These are phyloP conservation scores for Drechslerella dactyloides DNA, from an alignment of 2,329 filamentous ascomycete genomes.

Conservation along the genomic window DNA sequence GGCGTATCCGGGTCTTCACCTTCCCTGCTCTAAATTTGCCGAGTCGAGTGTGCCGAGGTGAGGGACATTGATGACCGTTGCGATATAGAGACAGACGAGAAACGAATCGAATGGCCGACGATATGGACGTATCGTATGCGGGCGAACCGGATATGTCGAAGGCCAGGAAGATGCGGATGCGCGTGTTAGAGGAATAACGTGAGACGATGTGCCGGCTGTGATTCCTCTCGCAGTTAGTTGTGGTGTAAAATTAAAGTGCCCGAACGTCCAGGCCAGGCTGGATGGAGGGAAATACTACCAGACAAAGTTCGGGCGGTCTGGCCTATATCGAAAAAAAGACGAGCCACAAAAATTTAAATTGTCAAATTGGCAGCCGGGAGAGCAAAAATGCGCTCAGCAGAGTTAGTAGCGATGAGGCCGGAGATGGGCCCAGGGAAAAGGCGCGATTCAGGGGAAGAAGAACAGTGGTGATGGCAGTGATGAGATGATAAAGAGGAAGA, in stretches of 20 bases:
- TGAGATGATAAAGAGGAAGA: neutral
- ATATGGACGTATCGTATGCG: neutral
- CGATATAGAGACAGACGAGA: slow-evolving; percentile 40
- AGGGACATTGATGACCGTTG: slow-evolving; percentile 27
- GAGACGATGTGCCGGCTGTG: slow-evolving; percentile 46
- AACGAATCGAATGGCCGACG: slow-evolving; percentile 43
- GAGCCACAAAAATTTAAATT: neutral
- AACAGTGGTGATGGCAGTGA: slow-evolving; percentile 1
- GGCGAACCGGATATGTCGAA: slow-evolving; percentile 14
- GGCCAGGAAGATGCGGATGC: slow-evolving; percentile 14
- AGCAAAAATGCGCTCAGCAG: neutral
- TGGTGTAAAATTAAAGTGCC: slow-evolving; percentile 1
- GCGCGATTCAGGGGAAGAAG: neutral
- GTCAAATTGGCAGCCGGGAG: neutral
- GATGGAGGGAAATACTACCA: slow-evolving; percentile 1
- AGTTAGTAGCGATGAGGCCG: neutral
- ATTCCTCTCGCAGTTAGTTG: slow-evolving; percentile 10
- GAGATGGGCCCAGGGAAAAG: neutral
- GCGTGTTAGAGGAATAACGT: slow-evolving; percentile 15
- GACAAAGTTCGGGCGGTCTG: neutral
- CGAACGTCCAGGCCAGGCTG: neutral
- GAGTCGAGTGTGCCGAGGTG: slow-evolving; percentile 10
- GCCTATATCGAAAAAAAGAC: neutral
- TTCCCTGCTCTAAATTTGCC: slow-evolving; percentile 30
- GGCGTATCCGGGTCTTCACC: slow-evolving; percentile 11